A percentile compares a stretch with the other conserved stretches of the same genome.
Evolutionary conservation across 768 basidiomycete species (phyloP).

Genomic region (Rhizopogon vulgaris): DNA sequence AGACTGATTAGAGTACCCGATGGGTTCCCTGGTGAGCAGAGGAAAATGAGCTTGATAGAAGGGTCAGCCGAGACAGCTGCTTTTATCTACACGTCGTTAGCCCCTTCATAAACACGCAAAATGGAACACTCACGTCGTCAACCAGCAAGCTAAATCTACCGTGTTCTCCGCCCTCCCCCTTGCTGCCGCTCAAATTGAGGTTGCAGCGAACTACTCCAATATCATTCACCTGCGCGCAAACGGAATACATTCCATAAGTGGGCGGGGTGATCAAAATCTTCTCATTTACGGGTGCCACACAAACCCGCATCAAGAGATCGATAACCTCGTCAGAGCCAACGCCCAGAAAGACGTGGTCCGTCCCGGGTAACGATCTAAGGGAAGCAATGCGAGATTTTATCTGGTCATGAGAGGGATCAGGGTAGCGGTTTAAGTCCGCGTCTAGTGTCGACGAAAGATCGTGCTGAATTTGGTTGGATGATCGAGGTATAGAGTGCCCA

Average conservation of each 20-base stretch:
- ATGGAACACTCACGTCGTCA: conserved; percentile 51
- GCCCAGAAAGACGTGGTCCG: conserved; percentile 81
- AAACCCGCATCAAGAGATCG: conserved; percentile 87
- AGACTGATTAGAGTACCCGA: conserved; percentile 85
- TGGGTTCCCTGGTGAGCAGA: conserved; percentile 97
- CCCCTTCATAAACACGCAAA: not conserved
- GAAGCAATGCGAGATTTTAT: conserved; percentile 74
- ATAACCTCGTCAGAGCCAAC: conserved; percentile 97
- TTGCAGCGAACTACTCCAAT: conserved; percentile 74
- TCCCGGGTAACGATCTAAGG: conserved; percentile 60
- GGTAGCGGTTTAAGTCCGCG: conserved; percentile 82
- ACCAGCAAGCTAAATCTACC: conserved; percentile 73
- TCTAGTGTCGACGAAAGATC: conserved; percentile 34
- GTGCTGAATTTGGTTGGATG: conserved; percentile 22
- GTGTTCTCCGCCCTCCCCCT: conserved; percentile 67
- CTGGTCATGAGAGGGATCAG: conserved; percentile 78
- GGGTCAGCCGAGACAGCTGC: conserved; percentile 61
- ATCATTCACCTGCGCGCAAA: conserved; percentile 95
- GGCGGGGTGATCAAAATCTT: conserved; percentile 88
- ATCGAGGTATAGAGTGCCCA: conserved; percentile 70
- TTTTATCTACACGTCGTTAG: conserved; percentile 51
- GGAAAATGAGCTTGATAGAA: conserved; percentile 83
- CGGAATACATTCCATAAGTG: conserved; percentile 96
- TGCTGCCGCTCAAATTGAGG: conserved; percentile 48
- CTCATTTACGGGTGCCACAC: conserved; percentile 73